Conservation (phyloP, 768 basidiomycete species). For the Auriscalpium microsporum region DNA sequence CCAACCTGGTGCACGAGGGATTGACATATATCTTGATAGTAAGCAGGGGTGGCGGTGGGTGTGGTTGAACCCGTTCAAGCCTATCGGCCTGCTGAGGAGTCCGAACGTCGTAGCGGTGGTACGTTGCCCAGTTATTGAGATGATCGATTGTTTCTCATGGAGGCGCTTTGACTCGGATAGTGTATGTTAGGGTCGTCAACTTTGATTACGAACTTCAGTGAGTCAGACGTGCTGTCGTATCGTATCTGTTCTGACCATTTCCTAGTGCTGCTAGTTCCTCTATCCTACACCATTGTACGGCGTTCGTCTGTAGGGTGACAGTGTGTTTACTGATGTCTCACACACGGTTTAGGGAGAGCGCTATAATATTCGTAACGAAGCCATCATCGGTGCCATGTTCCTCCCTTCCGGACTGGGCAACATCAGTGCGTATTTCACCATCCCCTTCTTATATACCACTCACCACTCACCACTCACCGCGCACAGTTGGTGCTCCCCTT, state of each 20-base stretch:
- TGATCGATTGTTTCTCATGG: background rate
- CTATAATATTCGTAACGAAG: constrained; percentile 49
- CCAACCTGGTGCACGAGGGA: constrained; percentile 47
- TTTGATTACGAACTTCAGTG: constrained; percentile 24
- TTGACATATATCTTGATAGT: constrained; percentile 34
- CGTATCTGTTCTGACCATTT: background rate
- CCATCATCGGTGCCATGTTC: constrained; percentile 51
- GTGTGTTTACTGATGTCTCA: background rate
- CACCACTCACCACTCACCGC: no score
- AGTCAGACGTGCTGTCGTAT: constrained; percentile 17
- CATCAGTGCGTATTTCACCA: constrained; percentile 33
- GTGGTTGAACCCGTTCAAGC: constrained; percentile 51
- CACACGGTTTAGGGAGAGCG: constrained; percentile 31
- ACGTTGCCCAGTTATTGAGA: constrained; percentile 15
- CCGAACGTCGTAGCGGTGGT: constrained; percentile 53
- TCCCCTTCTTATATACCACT: background rate
- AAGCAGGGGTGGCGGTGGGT: constrained; percentile 22
- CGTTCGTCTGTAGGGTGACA: no score
- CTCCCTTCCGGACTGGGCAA: constrained; percentile 51
- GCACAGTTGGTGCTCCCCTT: constrained; percentile 49
- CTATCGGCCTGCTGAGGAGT: constrained; percentile 43
- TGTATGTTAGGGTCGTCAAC: constrained; percentile 30
- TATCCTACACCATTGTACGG: constrained; percentile 59
- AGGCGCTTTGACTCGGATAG: constrained; percentile 22
- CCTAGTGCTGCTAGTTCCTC: constrained; percentile 42